Base-by-base conservation (phyloP, 1,139 yeast species). In the Taphrina pruni region DNA sequence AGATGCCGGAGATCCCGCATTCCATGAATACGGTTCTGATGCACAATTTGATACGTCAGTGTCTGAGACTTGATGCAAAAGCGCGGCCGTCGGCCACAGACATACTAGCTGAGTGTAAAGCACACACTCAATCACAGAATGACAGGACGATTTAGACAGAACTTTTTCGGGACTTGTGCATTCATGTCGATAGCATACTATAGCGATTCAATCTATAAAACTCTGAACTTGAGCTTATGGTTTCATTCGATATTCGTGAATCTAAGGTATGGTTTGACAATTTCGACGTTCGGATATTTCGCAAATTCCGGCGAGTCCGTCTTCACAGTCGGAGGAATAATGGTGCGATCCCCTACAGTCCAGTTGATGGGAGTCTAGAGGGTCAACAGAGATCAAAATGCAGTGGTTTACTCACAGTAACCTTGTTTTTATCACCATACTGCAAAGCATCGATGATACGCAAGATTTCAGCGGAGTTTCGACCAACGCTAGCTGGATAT, bases 401-500 rank as follows among this genome's bases (percentile, higher is more conserved):
- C 32, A 26, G 32, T 26, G 32, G 2, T 26, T 7, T 12, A 45
- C 65, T 90, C 41, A 62, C 60, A 72, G 89, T 94, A 74, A 90
- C 84, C 74, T 95, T 91, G 80, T 86, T 83, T 77, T 84, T 83
- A 80, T 91, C 67, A 73, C 89, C 86, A 74, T 86, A 81, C 82
- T 91, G 97, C 78, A 91, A 83, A 66, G 97, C 89, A 78, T 90
- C 96, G 72, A 91, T 82, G 60, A 88, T 95, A 81, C 97, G 87
- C 78, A 91, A 84, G 64, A 91, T 91, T 81, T 91, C 97, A 69
- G 88, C 84, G 70, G 96, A 84, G 86, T 91, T 91, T 83, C 97
- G 87, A 78, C 97, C 97, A 72, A 90, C 88, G 64, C 95, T 87
- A 70, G 97, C 95, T 70, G 97, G 97, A 82, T 91, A 91, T 32